Base-by-base conservation (phyloP, 2,329 filamentous ascomycete genomes). In the Tolypocladium nubicola region DNA sequence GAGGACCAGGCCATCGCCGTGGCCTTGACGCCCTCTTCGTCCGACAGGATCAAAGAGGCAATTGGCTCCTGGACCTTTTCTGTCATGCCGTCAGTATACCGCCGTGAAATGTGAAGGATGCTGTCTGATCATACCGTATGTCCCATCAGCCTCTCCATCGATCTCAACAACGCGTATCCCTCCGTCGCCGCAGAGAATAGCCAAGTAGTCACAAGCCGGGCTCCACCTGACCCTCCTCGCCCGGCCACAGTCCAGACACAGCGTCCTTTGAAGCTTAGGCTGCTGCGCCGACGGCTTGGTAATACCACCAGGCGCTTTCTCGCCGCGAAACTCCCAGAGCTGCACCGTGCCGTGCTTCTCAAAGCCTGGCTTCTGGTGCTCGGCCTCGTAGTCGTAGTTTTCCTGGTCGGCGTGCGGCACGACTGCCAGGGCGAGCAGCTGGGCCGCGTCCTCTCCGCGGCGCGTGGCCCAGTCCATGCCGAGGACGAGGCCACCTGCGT, bases 1-100 rank as follows among this genome's bases (percentile, higher is more conserved):
- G 76, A 78, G 39, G 77, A 68, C 82, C 82, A 85, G 13, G 79
- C 73, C 55, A 84, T 73, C 58, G 76, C 75, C 19, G 79, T 82
- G 35, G 78, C 77, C 33, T 74, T 71, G 45, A 81, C 68, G 50
- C 71, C 70, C 57, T 76, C 71, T 65, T 84, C 80, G 16, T 74
- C 69, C 0, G 69, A 66, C 6, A 82, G 69, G 21, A 68, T 70
- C 16, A 84, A 70, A 0, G 70, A 71, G 2, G 75, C 75, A 49
- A 80, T 65, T 0, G 79, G 73, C 1, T 71, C 62, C 13, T 77
- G 65, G 2, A 81, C 66, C 61, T 73, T 73, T 57, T 78, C 80
- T 82, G 56, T 5, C 2, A 35, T 45, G 16, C 40, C 21, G 56
- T 72, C 62, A 71, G 68, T 53, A 33, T 13, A 8, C 5, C 1